These are phyloP conservation scores for Daldinia sp. DNA, from an alignment of 2,329 filamentous ascomycete species.

Conservation along the genomic window DNA sequence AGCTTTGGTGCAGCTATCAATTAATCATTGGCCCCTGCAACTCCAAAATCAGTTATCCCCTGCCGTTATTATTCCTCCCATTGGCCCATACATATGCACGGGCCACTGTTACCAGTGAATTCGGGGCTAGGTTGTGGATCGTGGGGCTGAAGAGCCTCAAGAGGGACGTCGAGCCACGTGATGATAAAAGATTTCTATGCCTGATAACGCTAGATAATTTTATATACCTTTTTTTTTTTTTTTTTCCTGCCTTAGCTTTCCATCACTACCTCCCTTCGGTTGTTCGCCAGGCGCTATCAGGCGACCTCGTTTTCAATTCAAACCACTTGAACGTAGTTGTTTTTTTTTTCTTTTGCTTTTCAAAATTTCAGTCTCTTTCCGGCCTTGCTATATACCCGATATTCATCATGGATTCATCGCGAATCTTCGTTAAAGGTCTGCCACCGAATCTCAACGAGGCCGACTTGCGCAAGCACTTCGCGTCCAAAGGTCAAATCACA, in stretches of 20 bases:
- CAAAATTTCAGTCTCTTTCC: background rate
- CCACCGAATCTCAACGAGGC: conserved; percentile 87
- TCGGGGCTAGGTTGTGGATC: conserved; percentile 14
- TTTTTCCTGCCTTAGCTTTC: background rate
- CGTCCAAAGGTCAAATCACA: conserved; percentile 79
- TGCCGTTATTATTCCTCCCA: conserved; percentile 7
- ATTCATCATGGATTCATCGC: conserved; percentile 68
- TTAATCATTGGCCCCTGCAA: conserved; percentile 29
- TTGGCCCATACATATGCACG: conserved; percentile 6
- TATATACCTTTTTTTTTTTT: conserved; percentile 36
- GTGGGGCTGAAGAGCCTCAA: conserved; percentile 37
- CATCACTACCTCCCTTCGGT: background rate
- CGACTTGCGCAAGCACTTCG: conserved; percentile 91
- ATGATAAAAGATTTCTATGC: conserved; percentile 31
- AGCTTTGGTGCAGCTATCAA: background rate
- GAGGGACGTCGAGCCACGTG: conserved; percentile 30
- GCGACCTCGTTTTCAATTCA: background rate
- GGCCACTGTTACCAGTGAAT: conserved; percentile 1
- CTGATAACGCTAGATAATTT: conserved; percentile 21
- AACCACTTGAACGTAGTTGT: background rate
- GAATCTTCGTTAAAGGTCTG: conserved; percentile 82
- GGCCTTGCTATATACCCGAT: background rate
- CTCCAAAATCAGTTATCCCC: conserved; percentile 20
- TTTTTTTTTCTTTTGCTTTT: background rate
- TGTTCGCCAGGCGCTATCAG: background rate